Percentiles rank a stretch among this genome's conserved stretches.
Evolutionary conservation across 176 grass and related monocot species (phyloP).

Genomic region (Chloris gayana): DNA sequence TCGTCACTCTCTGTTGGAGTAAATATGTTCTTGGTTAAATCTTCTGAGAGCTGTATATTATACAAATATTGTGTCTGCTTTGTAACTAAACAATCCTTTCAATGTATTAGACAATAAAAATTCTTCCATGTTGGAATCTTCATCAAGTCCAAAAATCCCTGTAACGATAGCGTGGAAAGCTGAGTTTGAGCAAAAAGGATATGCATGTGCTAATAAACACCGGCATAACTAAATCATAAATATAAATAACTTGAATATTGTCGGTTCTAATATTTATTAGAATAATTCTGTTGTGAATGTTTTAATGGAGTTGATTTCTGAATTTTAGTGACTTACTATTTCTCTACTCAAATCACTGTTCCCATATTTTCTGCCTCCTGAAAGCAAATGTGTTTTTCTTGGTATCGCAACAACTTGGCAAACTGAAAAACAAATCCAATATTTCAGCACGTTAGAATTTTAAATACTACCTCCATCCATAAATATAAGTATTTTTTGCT

Average conservation of each 20-base stretch:
- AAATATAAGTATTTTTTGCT: background rate
- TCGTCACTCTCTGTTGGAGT: background rate
- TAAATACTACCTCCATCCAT: background rate
- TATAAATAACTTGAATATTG: background rate
- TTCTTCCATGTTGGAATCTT: conserved; percentile 19
- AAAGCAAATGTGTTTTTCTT: conserved; percentile 54
- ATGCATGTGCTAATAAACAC: background rate
- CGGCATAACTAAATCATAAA: background rate
- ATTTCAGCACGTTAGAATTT: conserved; percentile 17
- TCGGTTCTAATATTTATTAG: background rate
- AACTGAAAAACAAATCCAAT: conserved; percentile 55
- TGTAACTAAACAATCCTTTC: background rate
- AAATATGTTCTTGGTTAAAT: background rate
- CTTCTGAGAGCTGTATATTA: background rate
- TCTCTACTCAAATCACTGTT: conserved; percentile 49
- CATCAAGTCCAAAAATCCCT: conserved; percentile 30
- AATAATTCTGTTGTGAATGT: background rate
- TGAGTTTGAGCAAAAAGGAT: background rate
- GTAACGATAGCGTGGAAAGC: background rate
- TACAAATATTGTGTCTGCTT: background rate
- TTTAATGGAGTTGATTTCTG: background rate
- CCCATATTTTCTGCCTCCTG: conserved; percentile 61
- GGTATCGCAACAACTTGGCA: conserved; percentile 67
- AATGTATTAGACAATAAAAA: background rate
- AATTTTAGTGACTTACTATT: conserved; percentile 42